Evolutionary conservation across 2,329 filamentous ascomycete genomes (phyloP).

Genomic region (Diaporthe longicolla): DNA sequence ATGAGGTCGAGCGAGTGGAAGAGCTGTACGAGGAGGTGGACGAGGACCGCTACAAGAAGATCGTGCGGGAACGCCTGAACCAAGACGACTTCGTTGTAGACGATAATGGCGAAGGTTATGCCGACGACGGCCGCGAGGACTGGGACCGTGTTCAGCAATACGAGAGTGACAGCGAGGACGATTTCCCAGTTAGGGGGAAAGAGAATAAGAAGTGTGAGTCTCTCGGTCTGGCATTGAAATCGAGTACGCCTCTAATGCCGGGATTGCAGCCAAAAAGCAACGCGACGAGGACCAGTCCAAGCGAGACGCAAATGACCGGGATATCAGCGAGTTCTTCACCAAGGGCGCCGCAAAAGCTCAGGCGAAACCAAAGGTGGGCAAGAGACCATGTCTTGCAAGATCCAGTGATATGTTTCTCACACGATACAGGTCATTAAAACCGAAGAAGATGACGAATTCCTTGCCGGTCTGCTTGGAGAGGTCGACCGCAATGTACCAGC

Average conservation of each 20-base stretch:
- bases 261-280: conserved; percentile 80
- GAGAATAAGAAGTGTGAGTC: conserved; percentile 66
- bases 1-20: conserved; percentile 87
- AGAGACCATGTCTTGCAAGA: background rate
- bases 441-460: conserved; percentile 90
- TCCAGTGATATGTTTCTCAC: conserved; percentile 39
- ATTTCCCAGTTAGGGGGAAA: conserved; percentile 62
- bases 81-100: conserved; percentile 98
- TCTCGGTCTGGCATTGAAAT: background rate
- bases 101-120: conserved; percentile 97
- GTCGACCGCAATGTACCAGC: conserved; percentile 81
- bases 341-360: conserved; percentile 77
- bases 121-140: conserved; percentile 95
- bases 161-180: conserved; percentile 83
- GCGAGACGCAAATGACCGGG: conserved; percentile 88
- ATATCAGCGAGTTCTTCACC: conserved; percentile 95
- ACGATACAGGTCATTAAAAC: conserved; percentile 76
- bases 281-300: conserved; percentile 89
- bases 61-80: conserved; percentile 89
- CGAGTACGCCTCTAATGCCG: background rate
- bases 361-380: conserved; percentile 83
- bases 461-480: conserved; percentile 86
- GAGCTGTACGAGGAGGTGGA: conserved; percentile 96
- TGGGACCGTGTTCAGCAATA: conserved; percentile 82
- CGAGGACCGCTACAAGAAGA: conserved; percentile 96